Base-by-base conservation (phyloP, 2,329 filamentous ascomycete species). In the Aspergillus jensenii region DNA sequence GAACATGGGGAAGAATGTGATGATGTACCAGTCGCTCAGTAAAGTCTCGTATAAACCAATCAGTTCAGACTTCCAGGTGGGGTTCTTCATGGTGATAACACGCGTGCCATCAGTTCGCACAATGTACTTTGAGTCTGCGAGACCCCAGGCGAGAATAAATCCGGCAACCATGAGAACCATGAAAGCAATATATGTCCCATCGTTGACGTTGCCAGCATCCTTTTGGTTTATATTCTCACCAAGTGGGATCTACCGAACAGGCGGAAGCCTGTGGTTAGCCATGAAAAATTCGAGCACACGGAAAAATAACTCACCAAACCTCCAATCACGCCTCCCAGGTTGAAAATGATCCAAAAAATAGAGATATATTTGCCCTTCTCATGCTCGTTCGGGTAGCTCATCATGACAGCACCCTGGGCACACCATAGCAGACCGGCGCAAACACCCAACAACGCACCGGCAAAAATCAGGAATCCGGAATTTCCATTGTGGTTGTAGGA, bases 341-440 rank as follows among this genome's bases (percentile, higher is more conserved):
- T 96, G 82, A 96, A 97, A 69, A 97, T 96, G 73, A 92, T 87
- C 93, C 93, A 96, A 78, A 96, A 96, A 79, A 87, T 87, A 60
- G 90, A 90, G 73, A 96, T 96, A 74, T 92, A 96, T 59, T 88
- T 87, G 45, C 93, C 93, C 81, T 96, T 96, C 63, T 86, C 84
- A 35, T 85, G 75, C 76, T 96, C 93, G 19, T 84, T 81, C 2
- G 92, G 92, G 73, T 96, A 96, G 41, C 90, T 87, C 86, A 96
- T 93, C 78, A 82, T 82, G 48, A 82, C 75, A 2, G 79, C 76
- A 46, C 80, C 80, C 63, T 82, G 79, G 1, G 79, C 79, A 56
- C 76, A 78, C 81, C 81, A 82, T 41, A 82, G 65, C 52, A 81
- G 70, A 61, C 77, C 79, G 21, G 78, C 80, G 59, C 79, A 81